Conservation (phyloP, 2,329 filamentous ascomycete genomes). For the Claviceps sorghi region DNA sequence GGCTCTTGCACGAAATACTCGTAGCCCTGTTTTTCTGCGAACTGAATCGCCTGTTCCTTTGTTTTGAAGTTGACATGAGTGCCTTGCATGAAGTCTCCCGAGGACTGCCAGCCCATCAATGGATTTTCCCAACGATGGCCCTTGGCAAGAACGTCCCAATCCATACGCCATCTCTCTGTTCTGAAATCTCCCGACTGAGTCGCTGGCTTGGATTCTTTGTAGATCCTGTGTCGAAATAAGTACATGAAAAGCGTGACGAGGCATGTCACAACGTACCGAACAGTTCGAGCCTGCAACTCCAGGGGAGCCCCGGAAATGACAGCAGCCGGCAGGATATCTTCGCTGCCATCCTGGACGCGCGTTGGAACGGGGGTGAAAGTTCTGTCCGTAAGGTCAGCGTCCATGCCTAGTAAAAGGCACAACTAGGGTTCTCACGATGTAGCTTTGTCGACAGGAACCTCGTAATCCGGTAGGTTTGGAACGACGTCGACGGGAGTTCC, state of each 20-base stretch:
- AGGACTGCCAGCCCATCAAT: conserved; percentile 97
- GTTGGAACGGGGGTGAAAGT: conserved; percentile 84
- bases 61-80: conserved; percentile 78
- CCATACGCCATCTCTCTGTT: conserved; percentile 82
- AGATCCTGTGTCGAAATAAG: conserved; percentile 50
- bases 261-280: conserved; percentile 49
- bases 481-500: conserved; percentile 23
- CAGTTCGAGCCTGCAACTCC: conserved; percentile 84
- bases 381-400: conserved; percentile 28
- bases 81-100: conserved; percentile 87
- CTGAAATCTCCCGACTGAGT: conserved; percentile 90
- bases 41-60: conserved; percentile 88
- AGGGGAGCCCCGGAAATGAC: conserved; percentile 83
- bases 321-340: conserved; percentile 66
- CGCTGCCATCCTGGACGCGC: conserved; percentile 79
- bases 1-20: conserved; percentile 98
- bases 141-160: conserved; percentile 88
- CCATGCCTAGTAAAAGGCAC: neutral
- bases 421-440: conserved; percentile 52
- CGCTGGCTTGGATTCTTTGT: conserved; percentile 79
- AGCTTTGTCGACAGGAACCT: conserved; percentile 67
- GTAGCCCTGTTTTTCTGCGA: conserved; percentile 97
- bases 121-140: conserved; percentile 98
- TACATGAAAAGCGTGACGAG: neutral
- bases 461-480: conserved; percentile 65